Conservation (phyloP, 139 green algal genomes). For the Haematococcus sp. region DNA sequence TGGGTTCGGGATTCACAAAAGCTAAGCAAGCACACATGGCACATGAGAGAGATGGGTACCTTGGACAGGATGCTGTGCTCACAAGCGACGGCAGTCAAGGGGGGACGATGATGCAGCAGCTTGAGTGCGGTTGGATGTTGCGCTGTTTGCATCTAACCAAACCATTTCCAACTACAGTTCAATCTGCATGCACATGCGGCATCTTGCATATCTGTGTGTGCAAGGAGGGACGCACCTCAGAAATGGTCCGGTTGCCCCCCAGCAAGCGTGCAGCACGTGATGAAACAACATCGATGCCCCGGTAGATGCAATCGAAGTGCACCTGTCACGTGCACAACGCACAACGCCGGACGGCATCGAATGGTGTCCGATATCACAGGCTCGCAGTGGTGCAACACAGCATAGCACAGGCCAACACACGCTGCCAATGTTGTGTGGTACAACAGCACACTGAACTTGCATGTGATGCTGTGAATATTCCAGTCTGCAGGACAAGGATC, state of each 20-base stretch:
- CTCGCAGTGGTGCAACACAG: background rate
- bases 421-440: background rate
- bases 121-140: background rate
- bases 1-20: too few species aligned
- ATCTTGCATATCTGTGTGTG: background rate
- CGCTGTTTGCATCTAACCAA: too few species aligned
- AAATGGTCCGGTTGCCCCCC: slow-evolving; percentile 86
- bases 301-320: slow-evolving; percentile 89
- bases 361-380: background rate
- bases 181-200: background rate
- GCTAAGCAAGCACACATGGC: too few species aligned
- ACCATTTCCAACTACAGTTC: too few species aligned
- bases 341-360: background rate
- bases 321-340: slow-evolving; percentile 54
- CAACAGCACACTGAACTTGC: background rate
- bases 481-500: background rate
- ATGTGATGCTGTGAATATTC: background rate
- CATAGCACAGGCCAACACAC: background rate
- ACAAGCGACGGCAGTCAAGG: background rate
- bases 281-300: slow-evolving; percentile 84
- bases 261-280: slow-evolving; percentile 75
- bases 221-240: slow-evolving; percentile 62
- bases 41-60: background rate
- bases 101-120: too few species aligned
- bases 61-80: background rate